These are phyloP conservation scores for Rhododendron ovatum DNA, from an alignment of 148 eudicot species.

Conservation along the genomic window DNA sequence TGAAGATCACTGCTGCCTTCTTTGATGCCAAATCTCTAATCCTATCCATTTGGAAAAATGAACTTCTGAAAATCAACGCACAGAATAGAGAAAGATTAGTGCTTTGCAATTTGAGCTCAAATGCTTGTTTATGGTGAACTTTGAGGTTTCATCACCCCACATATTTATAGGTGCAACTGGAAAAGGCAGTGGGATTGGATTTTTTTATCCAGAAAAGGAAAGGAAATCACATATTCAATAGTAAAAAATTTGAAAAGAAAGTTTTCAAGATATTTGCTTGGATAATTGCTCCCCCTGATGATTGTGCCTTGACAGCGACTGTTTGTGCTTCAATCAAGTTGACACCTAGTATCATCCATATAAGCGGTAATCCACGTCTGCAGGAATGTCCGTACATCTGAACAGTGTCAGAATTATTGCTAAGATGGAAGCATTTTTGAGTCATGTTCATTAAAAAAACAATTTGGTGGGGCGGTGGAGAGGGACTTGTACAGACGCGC, in stretches of 20 bases:
- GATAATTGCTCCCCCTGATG: conserved; percentile 22
- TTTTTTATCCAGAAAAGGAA: conserved; percentile 8
- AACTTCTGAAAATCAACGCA: neutral
- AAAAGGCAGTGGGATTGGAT: conserved; percentile 13
- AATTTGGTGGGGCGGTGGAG: conserved; percentile 1
- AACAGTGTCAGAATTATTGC: neutral
- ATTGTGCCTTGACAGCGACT: conserved; percentile 22
- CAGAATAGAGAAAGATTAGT: neutral
- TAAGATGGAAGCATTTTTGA: neutral
- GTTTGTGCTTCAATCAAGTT: conserved; percentile 25
- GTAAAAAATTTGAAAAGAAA: conserved; percentile 1
- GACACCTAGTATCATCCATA: conserved; percentile 18
- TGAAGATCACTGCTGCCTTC: conserved; percentile 53
- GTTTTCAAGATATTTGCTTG: conserved; percentile 6
- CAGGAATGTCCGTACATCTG: conserved; percentile 6
- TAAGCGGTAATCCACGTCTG: neutral
- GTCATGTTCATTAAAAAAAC: neutral
- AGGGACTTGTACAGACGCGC: neutral
- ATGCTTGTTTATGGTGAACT: neutral
- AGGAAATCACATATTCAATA: neutral
- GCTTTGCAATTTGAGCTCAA: neutral
- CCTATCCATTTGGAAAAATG: conserved; percentile 26
- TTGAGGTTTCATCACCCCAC: conserved; percentile 16
- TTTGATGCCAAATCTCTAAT: conserved; percentile 37
- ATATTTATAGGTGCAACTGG: conserved; percentile 30